Conservation (phyloP, 1,139 yeast genomes). For the Nadsonia commutata region DNA sequence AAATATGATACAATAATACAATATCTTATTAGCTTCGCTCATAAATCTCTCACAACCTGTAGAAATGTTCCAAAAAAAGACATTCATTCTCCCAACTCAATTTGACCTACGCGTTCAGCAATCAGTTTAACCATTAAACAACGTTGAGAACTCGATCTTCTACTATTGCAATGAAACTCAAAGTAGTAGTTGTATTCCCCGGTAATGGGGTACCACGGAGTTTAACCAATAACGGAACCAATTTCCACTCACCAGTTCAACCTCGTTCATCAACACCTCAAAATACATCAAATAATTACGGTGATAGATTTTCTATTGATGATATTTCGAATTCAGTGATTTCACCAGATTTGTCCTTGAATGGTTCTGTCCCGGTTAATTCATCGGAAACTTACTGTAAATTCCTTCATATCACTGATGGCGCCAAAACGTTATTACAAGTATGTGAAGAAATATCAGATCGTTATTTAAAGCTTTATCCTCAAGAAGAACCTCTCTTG, state of each 20-base stretch:
- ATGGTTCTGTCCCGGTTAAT: background rate
- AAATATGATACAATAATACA: too few relatives aligned
- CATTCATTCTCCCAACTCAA: too few relatives aligned
- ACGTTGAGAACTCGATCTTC: too few relatives aligned
- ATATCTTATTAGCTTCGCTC: too few relatives aligned
- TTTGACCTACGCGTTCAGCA: too few relatives aligned
- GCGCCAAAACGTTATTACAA: conserved; percentile 29
- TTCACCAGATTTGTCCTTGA: background rate
- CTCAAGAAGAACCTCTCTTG: conserved; percentile 35
- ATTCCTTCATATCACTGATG: conserved; percentile 48
- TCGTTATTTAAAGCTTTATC: conserved; percentile 48
- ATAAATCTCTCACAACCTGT: too few relatives aligned
- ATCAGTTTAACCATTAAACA: too few relatives aligned
- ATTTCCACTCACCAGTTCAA: background rate
- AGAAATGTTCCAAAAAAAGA: too few relatives aligned
- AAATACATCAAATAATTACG: background rate
- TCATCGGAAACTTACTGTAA: conserved; percentile 20
- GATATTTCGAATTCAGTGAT: background rate
- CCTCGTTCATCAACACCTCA: background rate
- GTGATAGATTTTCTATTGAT: background rate
- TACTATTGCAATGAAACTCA: background rate
- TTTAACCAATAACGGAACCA: background rate
- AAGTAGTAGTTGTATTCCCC: background rate
- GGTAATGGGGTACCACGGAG: too few relatives aligned
- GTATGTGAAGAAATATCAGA: conserved; percentile 36